Base-by-base conservation (phyloP, 2,329 filamentous ascomycete genomes). In the Verticillium dahliae region DNA sequence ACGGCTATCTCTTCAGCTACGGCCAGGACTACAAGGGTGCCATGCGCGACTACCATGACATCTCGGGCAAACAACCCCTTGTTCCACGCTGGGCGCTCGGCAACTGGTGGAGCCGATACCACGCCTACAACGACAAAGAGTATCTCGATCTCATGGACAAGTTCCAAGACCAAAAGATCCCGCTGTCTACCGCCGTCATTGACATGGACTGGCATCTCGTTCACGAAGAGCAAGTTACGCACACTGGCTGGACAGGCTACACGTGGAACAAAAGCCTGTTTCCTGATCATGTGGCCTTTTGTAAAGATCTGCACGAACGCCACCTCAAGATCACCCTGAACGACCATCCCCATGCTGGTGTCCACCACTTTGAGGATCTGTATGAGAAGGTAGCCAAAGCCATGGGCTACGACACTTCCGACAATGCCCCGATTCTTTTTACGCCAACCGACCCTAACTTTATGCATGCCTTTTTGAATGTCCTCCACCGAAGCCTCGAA, bases 141-240 rank as follows among this genome's bases (percentile, higher is more conserved):
- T 88, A 88, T 66, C 63, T 87, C 2, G 71, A 73, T 14, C 74
- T 89, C 15, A 82, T 88, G 76, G 81, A 85, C 60, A 76, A 77
- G 58, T 88, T 88, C 64, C 68, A 74, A 4, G 70, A 72, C 9
- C 72, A 82, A 27, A 70, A 76, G 0, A 78, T 88, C 6, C 86
- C 86, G 0, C 72, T 88, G 39, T 82, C 79, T 6, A 83, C 87
- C 7, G 84, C 80, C 1, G 83, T 88, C 0, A 70, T 89, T 3
- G 86, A 88, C 67, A 88, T 88, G 85, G 86, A 87, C 69, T 88
- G 85, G 86, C 86, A 88, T 71, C 70, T 81, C 52, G 83, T 86
- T 1, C 69, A 78, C 1, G 79, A 80, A 10, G 70, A 78, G 6
- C 69, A 69, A n/a, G 74, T 79, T 18, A 71, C 70, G 13, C 71